phyloP scores from a whole-genome alignment of 495 filamentous ascomycete genomes.

The Podospora fimiseda region DNA sequence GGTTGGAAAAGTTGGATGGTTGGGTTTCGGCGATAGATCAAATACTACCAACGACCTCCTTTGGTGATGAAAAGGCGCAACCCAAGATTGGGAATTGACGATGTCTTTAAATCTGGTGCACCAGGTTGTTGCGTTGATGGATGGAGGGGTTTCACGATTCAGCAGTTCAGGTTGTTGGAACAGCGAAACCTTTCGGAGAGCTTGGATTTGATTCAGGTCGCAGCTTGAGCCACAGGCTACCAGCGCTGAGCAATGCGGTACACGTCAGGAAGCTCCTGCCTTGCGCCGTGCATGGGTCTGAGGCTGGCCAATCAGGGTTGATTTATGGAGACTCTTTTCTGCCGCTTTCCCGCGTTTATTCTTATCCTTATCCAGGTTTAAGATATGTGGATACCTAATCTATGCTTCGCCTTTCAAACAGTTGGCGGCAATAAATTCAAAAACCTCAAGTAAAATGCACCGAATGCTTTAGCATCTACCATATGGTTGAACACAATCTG shows the following conservation, averaged over 20 bases:
- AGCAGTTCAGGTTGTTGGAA: neutral
- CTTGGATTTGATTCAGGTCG: neutral
- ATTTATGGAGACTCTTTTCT: neutral
- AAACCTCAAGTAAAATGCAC: too few species aligned
- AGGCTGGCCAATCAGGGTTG: conserved; percentile 1
- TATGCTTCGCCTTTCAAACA: too few species aligned
- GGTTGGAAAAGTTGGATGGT: neutral
- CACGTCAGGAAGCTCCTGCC: conserved; percentile 36
- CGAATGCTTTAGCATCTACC: too few species aligned
- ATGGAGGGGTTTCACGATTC: neutral
- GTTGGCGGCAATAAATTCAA: too few species aligned
- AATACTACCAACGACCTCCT: neutral
- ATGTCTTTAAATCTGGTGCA: neutral
- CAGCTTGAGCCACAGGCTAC: conserved; percentile 8
- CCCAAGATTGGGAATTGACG: neutral
- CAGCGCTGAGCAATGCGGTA: conserved; percentile 6
- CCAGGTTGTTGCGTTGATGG: neutral
- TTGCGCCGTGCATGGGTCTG: conserved; percentile 10
- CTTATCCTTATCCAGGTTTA: neutral
- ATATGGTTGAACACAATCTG: too few species aligned
- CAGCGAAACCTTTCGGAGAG: neutral
- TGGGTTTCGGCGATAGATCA: neutral
- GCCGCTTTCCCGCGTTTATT: neutral
- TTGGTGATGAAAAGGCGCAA: neutral
- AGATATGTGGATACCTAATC: too few species aligned